Conservation (phyloP, 1,284 basidiomycete genomes). For the Leccinum griseonigrum region DNA sequence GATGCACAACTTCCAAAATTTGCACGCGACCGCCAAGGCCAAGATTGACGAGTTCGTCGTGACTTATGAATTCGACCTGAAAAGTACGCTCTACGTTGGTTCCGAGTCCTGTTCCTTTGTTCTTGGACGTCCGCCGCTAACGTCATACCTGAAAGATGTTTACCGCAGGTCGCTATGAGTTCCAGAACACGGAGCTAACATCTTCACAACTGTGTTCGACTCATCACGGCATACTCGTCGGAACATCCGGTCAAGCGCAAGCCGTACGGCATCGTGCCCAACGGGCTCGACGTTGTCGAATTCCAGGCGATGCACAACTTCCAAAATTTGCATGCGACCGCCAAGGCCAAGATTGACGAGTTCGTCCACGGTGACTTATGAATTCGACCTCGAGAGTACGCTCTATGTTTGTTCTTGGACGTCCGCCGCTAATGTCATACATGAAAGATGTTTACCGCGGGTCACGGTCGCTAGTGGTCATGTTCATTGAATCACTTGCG, state of each 20-base stretch:
- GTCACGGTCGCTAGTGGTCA: conserved; percentile 86
- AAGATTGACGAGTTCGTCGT: conserved; percentile 98
- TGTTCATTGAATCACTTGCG: conserved; percentile 97
- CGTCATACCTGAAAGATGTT: conserved; percentile 62
- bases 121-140: conserved; percentile 4
- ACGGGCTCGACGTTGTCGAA: conserved; percentile 97
- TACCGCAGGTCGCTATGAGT: conserved; percentile 92
- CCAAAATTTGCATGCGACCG: conserved; percentile 91
- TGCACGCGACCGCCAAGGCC: conserved; percentile 88
- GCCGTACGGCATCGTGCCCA: conserved; percentile 98
- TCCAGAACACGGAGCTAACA: conserved; percentile 98
- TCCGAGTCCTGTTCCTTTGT: conserved; percentile 37
- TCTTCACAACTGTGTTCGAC: conserved; percentile 97
- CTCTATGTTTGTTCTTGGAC: conserved; percentile 67
- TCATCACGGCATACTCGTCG: conserved; percentile 92
- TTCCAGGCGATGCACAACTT: conserved; percentile 96
- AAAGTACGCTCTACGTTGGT: conserved; percentile 91
- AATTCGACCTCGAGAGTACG: conserved; percentile 94
- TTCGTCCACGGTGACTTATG: conserved; percentile 98
- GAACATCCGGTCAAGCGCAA: conserved; percentile 97
- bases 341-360: conserved; percentile 97
- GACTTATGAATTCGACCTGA: conserved; percentile 98
- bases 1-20: conserved; percentile 97
- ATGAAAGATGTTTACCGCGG: conserved; percentile 86
- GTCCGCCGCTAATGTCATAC: conserved; percentile 1